phyloP scores from a whole-genome alignment of 2,329 filamentous ascomycete species.

The Fusarium metavorans region DNA sequence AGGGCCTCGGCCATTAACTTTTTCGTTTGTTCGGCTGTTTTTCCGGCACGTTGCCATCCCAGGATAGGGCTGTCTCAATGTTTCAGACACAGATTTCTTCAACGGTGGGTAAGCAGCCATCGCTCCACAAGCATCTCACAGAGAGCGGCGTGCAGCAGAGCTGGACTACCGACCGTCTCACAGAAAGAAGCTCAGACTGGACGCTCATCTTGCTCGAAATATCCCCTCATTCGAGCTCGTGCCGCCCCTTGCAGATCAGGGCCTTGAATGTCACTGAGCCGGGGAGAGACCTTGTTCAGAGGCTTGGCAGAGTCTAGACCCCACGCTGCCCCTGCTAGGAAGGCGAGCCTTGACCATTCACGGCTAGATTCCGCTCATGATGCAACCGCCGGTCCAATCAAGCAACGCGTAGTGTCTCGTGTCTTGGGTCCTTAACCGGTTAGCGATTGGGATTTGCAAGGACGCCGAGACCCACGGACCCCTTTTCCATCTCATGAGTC shows the following conservation, averaged over 20 bases:
- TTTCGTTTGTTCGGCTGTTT: neutral
- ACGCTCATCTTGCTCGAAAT: neutral
- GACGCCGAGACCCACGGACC: neutral
- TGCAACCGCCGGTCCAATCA: neutral
- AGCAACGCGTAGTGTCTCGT: neutral
- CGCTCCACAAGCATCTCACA: neutral
- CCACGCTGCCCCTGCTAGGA: neutral
- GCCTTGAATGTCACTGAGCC: neutral
- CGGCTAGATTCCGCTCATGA: neutral
- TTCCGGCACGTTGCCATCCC: neutral
- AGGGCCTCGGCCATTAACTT: neutral
- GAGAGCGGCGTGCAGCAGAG: neutral
- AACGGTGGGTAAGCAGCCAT: neutral
- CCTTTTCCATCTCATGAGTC: slow-evolving; percentile 2
- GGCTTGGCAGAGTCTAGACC: neutral
- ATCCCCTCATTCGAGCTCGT: neutral
- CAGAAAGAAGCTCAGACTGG: neutral
- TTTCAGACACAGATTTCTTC: neutral
- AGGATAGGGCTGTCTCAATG: neutral
- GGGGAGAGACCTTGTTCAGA: neutral
- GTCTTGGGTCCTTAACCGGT: neutral
- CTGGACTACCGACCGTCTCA: neutral
- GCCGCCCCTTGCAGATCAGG: neutral
- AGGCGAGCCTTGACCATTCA: neutral
- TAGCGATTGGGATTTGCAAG: slow-evolving; percentile 1